phyloP scores from a whole-genome alignment of 352 stramenopile genomes.

The Saprolegnia diclina region DNA sequence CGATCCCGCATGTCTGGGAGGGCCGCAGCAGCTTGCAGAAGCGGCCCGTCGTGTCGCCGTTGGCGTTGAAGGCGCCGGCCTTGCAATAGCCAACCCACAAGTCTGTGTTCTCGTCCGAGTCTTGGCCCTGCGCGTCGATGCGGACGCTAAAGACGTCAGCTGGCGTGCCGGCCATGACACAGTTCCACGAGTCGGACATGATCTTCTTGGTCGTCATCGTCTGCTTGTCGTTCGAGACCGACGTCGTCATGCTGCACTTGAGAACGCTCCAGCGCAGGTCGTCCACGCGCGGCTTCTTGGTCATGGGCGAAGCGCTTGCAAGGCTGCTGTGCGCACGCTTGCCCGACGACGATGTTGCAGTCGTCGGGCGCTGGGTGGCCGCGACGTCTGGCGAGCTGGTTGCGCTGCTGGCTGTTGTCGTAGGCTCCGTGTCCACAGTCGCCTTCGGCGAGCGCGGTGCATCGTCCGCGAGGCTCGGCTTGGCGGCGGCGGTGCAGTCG shows the following conservation, averaged over 20 bases:
- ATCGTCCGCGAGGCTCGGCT: too few relatives aligned
- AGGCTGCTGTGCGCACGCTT: too few relatives aligned
- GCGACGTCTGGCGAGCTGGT: background rate
- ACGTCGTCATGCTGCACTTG: background rate
- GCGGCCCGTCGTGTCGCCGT: conserved; percentile 14
- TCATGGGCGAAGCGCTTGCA: background rate
- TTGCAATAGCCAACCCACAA: conserved; percentile 25
- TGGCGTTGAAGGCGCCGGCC: conserved; percentile 6
- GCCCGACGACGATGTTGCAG: background rate
- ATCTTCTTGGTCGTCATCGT: conserved; percentile 15
- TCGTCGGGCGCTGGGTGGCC: background rate
- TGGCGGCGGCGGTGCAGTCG: too few relatives aligned
- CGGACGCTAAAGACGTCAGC: conserved; percentile 1
- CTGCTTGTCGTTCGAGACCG: conserved; percentile 7
- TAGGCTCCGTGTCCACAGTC: too few relatives aligned
- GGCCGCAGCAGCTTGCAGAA: conserved; percentile 14
- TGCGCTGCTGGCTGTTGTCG: background rate
- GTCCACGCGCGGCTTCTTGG: conserved; percentile 13
- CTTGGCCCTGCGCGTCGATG: background rate
- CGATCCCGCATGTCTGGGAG: background rate
- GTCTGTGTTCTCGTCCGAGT: background rate
- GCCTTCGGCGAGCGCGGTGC: too few relatives aligned
- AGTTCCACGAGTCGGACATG: conserved; percentile 15
- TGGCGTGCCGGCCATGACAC: background rate
- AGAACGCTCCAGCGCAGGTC: background rate